Evolutionary conservation across 169 alveolate genomes (phyloP).

Genomic region (Plasmodium vinckei): DNA sequence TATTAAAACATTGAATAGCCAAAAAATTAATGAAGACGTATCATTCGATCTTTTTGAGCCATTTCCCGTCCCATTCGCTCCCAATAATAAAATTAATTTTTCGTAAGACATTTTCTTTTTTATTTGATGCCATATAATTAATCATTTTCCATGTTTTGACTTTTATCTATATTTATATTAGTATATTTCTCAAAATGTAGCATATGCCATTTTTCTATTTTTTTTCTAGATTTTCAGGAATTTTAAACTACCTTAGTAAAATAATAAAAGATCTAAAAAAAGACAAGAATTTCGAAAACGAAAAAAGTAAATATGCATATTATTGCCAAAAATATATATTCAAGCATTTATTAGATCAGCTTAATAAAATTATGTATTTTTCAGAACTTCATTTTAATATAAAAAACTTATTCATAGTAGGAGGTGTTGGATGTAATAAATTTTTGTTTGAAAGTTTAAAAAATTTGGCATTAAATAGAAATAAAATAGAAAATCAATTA

Average conservation of each 20-base stretch:
- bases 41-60: conserved; percentile 58
- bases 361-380: conserved; percentile 66
- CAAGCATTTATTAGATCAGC: conserved; percentile 40
- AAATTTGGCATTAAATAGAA: conserved; percentile 22
- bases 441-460: conserved; percentile 41
- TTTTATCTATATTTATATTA: not conserved
- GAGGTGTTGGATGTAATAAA: conserved; percentile 70
- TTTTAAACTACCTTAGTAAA: conserved; percentile 54
- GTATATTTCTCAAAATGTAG: not conserved
- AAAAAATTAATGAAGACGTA: conserved; percentile 10
- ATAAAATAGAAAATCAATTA: conserved; percentile 19
- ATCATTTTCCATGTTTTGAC: not conserved
- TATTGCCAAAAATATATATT: conserved; percentile 52
- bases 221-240: conserved; percentile 40
- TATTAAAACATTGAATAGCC: conserved; percentile 14
- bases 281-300: conserved; percentile 53
- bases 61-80: conserved; percentile 47
- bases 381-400: conserved; percentile 68
- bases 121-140: not conserved
- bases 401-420: conserved; percentile 64
- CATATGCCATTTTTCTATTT: conserved; percentile 5
- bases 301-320: conserved; percentile 67
- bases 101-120: conserved; percentile 42
- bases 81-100: conserved; percentile 48
- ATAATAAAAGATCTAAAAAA: conserved; percentile 31